phyloP scores from a whole-genome alignment of 148 eudicot species.

The Vaccinium corymbosum region DNA sequence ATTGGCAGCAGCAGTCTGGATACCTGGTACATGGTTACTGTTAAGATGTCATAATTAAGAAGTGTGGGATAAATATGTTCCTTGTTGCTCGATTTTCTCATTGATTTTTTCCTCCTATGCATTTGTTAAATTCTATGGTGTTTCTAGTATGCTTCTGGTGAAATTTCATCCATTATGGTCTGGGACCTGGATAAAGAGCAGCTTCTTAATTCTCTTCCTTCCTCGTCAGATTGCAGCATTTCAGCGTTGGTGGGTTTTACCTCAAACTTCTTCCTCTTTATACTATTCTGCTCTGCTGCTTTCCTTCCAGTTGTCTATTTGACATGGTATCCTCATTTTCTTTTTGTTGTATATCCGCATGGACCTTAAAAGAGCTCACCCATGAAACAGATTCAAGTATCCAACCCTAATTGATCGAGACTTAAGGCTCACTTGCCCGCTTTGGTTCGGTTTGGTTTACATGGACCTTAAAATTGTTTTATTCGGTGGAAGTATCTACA shows the following conservation, averaged over 20 bases:
- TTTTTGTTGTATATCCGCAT: not conserved
- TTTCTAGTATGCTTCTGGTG: slow-evolving; percentile 74
- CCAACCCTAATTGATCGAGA: not conserved
- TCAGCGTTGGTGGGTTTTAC: slow-evolving; percentile 73
- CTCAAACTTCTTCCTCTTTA: not conserved
- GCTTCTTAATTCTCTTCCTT: slow-evolving; percentile 67
- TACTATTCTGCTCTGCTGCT: not conserved
- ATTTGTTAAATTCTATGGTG: slow-evolving; percentile 11
- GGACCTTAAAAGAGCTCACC: not conserved
- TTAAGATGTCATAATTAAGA: not conserved
- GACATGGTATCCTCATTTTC: not conserved
- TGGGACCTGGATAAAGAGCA: slow-evolving; percentile 99
- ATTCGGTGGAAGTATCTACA: not conserved
- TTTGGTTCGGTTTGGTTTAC: slow-evolving; percentile 3
- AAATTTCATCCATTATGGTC: slow-evolving; percentile 64
- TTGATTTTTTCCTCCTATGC: not conserved
- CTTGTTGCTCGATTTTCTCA: not conserved
- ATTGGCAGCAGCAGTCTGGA: slow-evolving; percentile 99
- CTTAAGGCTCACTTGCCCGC: not conserved
- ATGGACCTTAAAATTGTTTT: not conserved
- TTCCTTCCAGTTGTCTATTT: not conserved
- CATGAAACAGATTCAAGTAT: not conserved
- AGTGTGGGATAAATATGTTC: not conserved
- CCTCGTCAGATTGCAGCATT: slow-evolving; percentile 62
- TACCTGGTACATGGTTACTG: slow-evolving; percentile 51